Conservation (phyloP, 306 rosid genomes). For the Acacia crassicarpa region DNA sequence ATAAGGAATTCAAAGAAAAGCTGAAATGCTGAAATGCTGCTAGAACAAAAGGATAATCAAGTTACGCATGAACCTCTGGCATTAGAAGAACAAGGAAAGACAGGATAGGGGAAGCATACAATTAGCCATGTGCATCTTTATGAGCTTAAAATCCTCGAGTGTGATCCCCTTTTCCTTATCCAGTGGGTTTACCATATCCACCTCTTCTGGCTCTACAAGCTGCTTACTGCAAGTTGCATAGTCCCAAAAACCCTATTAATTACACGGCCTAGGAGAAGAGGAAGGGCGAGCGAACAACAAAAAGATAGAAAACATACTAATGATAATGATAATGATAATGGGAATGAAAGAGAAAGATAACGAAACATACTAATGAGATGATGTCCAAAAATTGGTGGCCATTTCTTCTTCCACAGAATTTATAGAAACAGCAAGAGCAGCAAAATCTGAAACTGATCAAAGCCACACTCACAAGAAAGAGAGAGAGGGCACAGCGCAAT, state of each 20-base stretch:
- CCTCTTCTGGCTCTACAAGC: conserved; percentile 85
- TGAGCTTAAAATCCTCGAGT: conserved; percentile 90
- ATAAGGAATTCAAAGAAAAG: background rate
- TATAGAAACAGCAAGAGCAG: background rate
- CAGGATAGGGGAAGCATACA: conserved; percentile 41
- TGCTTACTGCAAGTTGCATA: conserved; percentile 58
- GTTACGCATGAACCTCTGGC: background rate
- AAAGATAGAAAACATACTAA: background rate
- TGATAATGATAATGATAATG: no score
- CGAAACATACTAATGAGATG: conserved; percentile 75
- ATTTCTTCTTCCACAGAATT: conserved; percentile 34
- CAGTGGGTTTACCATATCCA: conserved; percentile 72
- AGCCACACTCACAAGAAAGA: background rate
- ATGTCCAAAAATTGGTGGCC: conserved; percentile 97
- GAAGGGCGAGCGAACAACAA: background rate
- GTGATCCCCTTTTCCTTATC: conserved; percentile 87
- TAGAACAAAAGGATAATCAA: conserved; percentile 2
- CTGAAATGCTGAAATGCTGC: background rate
- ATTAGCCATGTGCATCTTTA: conserved; percentile 89
- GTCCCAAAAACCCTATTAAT: conserved; percentile 23
- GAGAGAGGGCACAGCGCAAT: background rate
- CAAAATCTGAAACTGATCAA: background rate
- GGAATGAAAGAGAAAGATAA: background rate
- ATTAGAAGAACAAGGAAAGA: background rate
- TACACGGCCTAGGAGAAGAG: background rate